phyloP scores from a whole-genome alignment of 2,329 filamentous ascomycete genomes.

The Daldinia sp. region DNA sequence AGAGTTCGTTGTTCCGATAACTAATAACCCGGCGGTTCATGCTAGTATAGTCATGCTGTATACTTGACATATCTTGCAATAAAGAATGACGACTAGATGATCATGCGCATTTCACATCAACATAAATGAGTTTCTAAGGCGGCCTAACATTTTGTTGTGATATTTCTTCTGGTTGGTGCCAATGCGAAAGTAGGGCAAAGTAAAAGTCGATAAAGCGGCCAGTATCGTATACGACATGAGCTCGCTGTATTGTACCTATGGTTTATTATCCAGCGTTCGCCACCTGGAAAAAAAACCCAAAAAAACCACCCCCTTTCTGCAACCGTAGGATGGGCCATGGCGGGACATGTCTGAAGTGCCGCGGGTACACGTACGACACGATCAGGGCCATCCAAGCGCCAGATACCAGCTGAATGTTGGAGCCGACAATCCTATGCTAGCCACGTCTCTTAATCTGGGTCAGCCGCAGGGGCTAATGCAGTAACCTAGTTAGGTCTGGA shows the following conservation, averaged over 20 bases:
- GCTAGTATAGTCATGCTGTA: neutral
- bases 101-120: neutral
- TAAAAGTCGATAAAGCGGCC: neutral
- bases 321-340: neutral
- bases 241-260: neutral
- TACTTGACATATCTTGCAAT: neutral
- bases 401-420: conserved; percentile 19
- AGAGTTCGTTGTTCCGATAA: neutral
- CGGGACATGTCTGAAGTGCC: conserved; percentile 11
- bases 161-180: neutral
- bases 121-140: no score
- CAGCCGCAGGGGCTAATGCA: conserved; percentile 32
- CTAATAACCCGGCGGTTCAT: neutral
- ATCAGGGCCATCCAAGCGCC: conserved; percentile 5
- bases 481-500: conserved; percentile 16
- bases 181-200: neutral
- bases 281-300: neutral
- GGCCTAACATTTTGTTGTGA: neutral
- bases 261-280: neutral
- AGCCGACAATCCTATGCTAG: conserved; percentile 20
- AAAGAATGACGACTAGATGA: neutral
- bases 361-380: conserved; percentile 19
- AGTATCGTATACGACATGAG: neutral
- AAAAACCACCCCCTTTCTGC: conserved; percentile 4
- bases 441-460: conserved; percentile 26